phyloP scores from a whole-genome alignment of 1,284 basidiomycete genomes.

The Fomitopsis palustris region DNA sequence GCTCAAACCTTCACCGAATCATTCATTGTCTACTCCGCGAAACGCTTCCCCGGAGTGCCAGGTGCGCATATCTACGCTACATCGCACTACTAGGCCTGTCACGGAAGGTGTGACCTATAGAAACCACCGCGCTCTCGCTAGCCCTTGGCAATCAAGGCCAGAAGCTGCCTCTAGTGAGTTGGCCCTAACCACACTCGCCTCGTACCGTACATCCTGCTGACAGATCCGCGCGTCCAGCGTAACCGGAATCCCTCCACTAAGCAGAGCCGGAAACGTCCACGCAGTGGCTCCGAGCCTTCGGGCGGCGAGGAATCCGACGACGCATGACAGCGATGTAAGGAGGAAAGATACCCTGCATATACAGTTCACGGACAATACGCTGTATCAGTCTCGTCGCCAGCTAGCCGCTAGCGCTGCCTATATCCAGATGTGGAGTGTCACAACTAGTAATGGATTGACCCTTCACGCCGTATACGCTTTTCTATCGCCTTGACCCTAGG shows the following conservation, averaged over 20 bases:
- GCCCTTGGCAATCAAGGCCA: constrained; percentile 91
- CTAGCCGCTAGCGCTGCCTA: background rate
- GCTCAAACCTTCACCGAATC: constrained; percentile 84
- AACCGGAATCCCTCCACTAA: constrained; percentile 65
- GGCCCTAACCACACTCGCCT: constrained; percentile 6
- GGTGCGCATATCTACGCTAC: constrained; percentile 42
- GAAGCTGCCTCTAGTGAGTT: constrained; percentile 78
- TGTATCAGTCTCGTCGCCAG: background rate
- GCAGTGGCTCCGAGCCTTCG: constrained; percentile 44
- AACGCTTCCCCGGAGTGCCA: constrained; percentile 90
- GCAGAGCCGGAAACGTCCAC: constrained; percentile 41
- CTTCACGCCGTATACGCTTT: constrained; percentile 7
- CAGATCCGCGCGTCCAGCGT: constrained; percentile 39
- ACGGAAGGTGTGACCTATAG: constrained; percentile 33
- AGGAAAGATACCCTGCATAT: background rate
- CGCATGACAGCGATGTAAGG: constrained; percentile 12
- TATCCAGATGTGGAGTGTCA: constrained; percentile 1
- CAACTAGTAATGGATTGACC: background rate
- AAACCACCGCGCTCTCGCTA: constrained; percentile 86
- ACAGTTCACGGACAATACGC: background rate
- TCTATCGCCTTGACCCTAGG: constrained; percentile 6
- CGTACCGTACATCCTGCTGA: constrained; percentile 10
- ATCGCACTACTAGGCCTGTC: constrained; percentile 9
- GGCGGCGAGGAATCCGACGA: constrained; percentile 48
- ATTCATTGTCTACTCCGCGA: constrained; percentile 90